Conservation (phyloP, 2,329 filamentous ascomycete species). For the Nemania diffusa region DNA sequence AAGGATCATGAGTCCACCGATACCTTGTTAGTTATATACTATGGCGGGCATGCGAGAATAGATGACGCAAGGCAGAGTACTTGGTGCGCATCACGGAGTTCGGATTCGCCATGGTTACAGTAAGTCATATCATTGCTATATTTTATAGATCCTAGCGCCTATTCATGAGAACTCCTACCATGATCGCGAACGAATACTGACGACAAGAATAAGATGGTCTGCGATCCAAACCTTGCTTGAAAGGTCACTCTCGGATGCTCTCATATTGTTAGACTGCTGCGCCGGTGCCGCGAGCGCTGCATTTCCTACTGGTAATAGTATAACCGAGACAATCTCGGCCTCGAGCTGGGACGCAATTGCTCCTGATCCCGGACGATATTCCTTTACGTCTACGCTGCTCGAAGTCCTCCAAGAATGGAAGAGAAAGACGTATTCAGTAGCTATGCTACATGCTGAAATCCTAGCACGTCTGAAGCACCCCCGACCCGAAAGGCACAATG, state of each 20-base stretch:
- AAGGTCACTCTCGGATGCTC: constrained; percentile 65
- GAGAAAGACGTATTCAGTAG: constrained; percentile 64
- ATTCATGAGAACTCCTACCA: constrained; percentile 24
- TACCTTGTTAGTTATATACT: constrained; percentile 68
- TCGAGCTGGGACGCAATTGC: constrained; percentile 71
- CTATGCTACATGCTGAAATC: constrained; percentile 70
- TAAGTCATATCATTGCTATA: constrained; percentile 47
- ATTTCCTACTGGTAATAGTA: constrained; percentile 66
- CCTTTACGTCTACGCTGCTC: constrained; percentile 68
- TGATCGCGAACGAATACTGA: constrained; percentile 14
- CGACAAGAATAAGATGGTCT: constrained; percentile 58
- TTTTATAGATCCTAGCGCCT: constrained; percentile 24
- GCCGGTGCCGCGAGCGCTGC: constrained; percentile 69
- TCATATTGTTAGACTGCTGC: constrained; percentile 69
- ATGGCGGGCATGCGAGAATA: constrained; percentile 69
- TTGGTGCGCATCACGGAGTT: constrained; percentile 67
- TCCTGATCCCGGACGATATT: constrained; percentile 68
- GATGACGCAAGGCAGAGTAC: constrained; percentile 69
- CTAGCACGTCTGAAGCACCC: constrained; percentile 70
- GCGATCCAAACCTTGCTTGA: constrained; percentile 69
- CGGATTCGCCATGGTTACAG: constrained; percentile 66
- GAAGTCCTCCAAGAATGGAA: constrained; percentile 69
- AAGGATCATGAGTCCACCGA: constrained; percentile 66
- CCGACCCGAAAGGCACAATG: constrained; percentile 66
- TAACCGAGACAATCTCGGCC: constrained; percentile 70